Conservation (phyloP, 2,329 filamentous ascomycete species). For the Penicillium sp. region DNA sequence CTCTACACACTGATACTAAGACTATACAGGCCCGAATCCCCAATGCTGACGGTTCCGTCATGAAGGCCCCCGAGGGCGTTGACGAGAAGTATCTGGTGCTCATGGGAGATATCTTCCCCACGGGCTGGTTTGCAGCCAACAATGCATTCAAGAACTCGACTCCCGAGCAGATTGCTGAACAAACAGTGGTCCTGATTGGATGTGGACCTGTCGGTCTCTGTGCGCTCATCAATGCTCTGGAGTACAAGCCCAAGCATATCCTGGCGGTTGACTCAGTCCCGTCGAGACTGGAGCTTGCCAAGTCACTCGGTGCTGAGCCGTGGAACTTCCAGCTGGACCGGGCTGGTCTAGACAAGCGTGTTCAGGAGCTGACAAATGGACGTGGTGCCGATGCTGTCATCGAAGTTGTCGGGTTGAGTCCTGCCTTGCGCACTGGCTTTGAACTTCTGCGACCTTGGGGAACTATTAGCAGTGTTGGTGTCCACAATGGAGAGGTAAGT, state of each 20-base stretch:
- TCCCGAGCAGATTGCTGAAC: slow-evolving; percentile 59
- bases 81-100: slow-evolving; percentile 73
- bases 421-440: slow-evolving; percentile 68
- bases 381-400: slow-evolving; percentile 83
- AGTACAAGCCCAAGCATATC: slow-evolving; percentile 71
- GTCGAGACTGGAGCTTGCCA: slow-evolving; percentile 70
- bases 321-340: slow-evolving; percentile 72
- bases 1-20: slow-evolving; percentile 15
- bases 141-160: slow-evolving; percentile 70
- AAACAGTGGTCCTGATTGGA: slow-evolving; percentile 76
- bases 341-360: slow-evolving; percentile 64
- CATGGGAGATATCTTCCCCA: slow-evolving; percentile 93
- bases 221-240: slow-evolving; percentile 73
- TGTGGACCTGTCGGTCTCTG: slow-evolving; percentile 86
- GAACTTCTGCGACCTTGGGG: slow-evolving; percentile 72
- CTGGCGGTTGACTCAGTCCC: slow-evolving; percentile 79
- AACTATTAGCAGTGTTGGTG: slow-evolving; percentile 71
- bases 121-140: slow-evolving; percentile 74
- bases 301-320: slow-evolving; percentile 73
- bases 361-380: slow-evolving; percentile 73
- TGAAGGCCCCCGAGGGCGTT: slow-evolving; percentile 70
- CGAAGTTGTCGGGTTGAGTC: slow-evolving; percentile 70
- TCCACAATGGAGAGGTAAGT: slow-evolving; percentile 69
- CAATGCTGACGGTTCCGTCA: slow-evolving; percentile 74
- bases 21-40: slow-evolving; percentile 65